phyloP scores from a whole-genome alignment of 2,329 filamentous ascomycete species.

The Knufia petricola region DNA sequence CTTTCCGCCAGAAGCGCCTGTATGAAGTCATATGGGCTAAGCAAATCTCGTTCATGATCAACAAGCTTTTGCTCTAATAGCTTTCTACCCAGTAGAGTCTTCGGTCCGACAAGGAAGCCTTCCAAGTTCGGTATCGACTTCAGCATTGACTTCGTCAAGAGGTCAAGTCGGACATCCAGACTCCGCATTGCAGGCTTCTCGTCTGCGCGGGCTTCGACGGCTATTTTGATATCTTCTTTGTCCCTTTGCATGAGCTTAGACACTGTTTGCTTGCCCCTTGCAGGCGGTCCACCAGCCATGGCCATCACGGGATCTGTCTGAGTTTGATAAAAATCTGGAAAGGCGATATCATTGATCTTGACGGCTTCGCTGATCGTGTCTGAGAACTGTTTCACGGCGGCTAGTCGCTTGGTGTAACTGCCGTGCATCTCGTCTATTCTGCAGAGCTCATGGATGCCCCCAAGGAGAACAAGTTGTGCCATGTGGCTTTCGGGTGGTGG shows the following conservation, averaged over 20 bases:
- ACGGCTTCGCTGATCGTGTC: slow-evolving; percentile 9
- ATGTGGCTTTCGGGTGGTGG: slow-evolving; percentile 17
- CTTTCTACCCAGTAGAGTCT: neutral
- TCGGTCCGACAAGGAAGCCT: slow-evolving; percentile 1
- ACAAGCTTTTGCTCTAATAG: slow-evolving; percentile 4
- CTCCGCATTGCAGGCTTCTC: slow-evolving; percentile 1
- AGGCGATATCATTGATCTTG: slow-evolving; percentile 6
- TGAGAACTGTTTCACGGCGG: slow-evolving; percentile 13
- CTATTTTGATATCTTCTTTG: slow-evolving; percentile 1
- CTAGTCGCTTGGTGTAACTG: slow-evolving; percentile 16
- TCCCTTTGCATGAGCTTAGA: neutral
- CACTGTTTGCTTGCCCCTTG: slow-evolving; percentile 1
- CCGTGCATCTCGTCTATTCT: slow-evolving; percentile 18
- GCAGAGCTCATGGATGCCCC: slow-evolving; percentile 16
- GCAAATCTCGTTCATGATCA: neutral
- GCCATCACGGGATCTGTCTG: slow-evolving; percentile 6
- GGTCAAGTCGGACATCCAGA: slow-evolving; percentile 2
- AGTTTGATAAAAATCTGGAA: slow-evolving; percentile 7
- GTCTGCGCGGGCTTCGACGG: slow-evolving; percentile 1
- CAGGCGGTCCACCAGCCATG: neutral
- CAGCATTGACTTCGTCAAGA: neutral
- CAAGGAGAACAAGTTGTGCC: slow-evolving; percentile 16
- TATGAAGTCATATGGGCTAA: slow-evolving; percentile 3
- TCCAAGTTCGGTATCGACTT: slow-evolving; percentile 3
- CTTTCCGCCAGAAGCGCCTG: slow-evolving; percentile 6